Base-by-base conservation (phyloP, 2,329 filamentous ascomycete species). In the Fusarium mangiferae region DNA sequence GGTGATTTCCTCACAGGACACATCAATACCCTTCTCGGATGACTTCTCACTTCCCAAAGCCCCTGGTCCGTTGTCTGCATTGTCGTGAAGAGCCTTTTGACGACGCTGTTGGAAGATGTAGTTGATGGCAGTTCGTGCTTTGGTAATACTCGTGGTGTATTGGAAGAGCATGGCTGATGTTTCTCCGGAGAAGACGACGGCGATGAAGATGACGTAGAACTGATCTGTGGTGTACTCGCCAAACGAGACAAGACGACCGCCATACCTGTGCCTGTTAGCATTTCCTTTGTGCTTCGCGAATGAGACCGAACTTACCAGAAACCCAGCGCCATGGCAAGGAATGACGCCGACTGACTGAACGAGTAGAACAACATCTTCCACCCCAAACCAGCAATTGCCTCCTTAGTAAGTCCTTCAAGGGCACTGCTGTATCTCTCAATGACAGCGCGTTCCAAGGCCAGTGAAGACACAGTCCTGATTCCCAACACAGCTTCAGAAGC, bases 161-260 rank as follows among this genome's bases (percentile, higher is more conserved):
- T 86, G 81, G 74, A 86, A 86, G n/a, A 86, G 72, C 45, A 77
- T 70, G 7, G 83, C 82, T 6, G 84, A 81, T 10, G 83, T 81
- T 81, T 86, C 81, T 8, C 82, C 83, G 0, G 84, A 83, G 68
- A 84, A 88, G 28, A 89, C 79, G 22, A 87, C 81, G 26, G 86
- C 85, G 63, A 87, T 84, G 75, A 88, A 88, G 38, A 87, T 83
- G 41, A 85, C 81, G 74, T 88, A 88, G 77, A 88, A 89, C 51
- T 86, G 82, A 6, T 81, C 76, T 0, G 82, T 78, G 4, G 80
- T 80, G 72, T 88, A 88, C 71, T 89, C 87, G n/a, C 84, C 82
- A 2, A 77, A 80, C 3, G 83, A 83, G 12, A 86, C 78, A 8
- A 85, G 80, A 28, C 77, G 79, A 3, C 83, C 82, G 3, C 84